Conservation (phyloP, 2,329 filamentous ascomycete genomes). For the Ceratocystis ficicola region DNA sequence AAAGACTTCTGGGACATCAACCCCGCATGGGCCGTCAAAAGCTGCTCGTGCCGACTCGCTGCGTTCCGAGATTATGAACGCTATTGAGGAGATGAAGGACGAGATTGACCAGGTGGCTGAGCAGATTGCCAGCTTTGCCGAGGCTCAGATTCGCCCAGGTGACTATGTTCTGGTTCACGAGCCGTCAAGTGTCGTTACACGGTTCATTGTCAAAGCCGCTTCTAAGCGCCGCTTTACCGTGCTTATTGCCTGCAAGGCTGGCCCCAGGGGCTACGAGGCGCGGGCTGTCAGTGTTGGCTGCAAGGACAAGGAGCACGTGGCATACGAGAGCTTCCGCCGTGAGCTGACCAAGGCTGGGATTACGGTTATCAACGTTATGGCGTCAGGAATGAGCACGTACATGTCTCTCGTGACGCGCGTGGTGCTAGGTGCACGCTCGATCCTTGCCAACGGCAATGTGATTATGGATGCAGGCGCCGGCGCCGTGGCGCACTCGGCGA, state of each 20-base stretch:
- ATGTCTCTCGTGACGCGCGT: conserved; percentile 96
- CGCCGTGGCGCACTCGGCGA: conserved; percentile 73
- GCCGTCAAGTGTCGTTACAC: conserved; percentile 74
- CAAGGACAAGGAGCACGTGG: conserved; percentile 25
- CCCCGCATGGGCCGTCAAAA: conserved; percentile 34
- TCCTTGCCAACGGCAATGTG: conserved; percentile 78
- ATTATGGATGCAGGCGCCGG: conserved; percentile 74
- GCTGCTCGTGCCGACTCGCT: conserved; percentile 48
- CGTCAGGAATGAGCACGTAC: conserved; percentile 77
- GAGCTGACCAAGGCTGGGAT: conserved; percentile 67
- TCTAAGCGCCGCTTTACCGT: conserved; percentile 86
- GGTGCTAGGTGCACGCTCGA: conserved; percentile 73
- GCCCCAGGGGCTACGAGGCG: conserved; percentile 27
- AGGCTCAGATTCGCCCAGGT: conserved; percentile 85
- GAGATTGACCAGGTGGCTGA: conserved; percentile 88
- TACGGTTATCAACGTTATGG: conserved; percentile 70
- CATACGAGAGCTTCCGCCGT: conserved; percentile 53
- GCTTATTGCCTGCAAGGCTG: conserved; percentile 59
- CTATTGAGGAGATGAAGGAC: conserved; percentile 90
- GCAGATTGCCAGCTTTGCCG: conserved; percentile 76
- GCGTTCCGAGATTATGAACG: conserved; percentile 81
- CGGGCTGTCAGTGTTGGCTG: conserved; percentile 26
- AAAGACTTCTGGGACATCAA: conserved; percentile 39
- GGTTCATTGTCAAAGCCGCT: conserved; percentile 77
- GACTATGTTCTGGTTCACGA: conserved; percentile 86